Conservation (phyloP, 805 yeast genomes). For the Candida nitratophila region DNA sequence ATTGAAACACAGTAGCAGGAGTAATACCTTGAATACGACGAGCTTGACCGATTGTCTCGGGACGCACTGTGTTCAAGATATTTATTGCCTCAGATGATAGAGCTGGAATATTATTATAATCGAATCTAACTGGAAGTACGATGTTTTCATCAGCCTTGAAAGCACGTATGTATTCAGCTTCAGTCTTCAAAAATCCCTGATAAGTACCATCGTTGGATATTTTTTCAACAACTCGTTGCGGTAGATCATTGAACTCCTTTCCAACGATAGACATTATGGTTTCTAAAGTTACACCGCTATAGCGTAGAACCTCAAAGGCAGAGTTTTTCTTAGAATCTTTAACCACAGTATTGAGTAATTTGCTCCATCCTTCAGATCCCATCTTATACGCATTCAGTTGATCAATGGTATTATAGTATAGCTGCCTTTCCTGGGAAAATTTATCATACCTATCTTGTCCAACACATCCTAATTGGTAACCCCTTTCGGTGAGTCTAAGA, state of each 20-base stretch:
- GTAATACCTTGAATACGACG: conserved; percentile 92
- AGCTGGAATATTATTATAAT: conserved; percentile 51
- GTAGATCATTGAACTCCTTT: conserved; percentile 20
- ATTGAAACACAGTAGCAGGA: conserved; percentile 83
- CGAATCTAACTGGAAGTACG: conserved; percentile 53
- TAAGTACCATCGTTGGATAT: conserved; percentile 77
- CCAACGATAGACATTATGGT: conserved; percentile 30
- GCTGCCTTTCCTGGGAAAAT: conserved; percentile 35
- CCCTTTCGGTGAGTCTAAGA: conserved; percentile 65
- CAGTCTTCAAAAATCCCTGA: conserved; percentile 71
- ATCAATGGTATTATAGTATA: conserved; percentile 36
- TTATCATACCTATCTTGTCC: conserved; percentile 47
- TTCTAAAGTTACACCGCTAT: conserved; percentile 33
- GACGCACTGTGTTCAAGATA: conserved; percentile 66
- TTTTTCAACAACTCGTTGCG: conserved; percentile 46
- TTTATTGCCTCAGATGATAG: conserved; percentile 72
- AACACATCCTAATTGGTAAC: conserved; percentile 61
- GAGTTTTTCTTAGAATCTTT: conserved; percentile 43
- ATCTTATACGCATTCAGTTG: conserved; percentile 37
- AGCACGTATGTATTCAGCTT: conserved; percentile 62
- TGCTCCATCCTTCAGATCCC: conserved; percentile 61
- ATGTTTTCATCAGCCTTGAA: conserved; percentile 79
- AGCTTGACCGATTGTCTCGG: conserved; percentile 92
- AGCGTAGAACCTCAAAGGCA: conserved; percentile 69
- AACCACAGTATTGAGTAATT: conserved; percentile 31